These are phyloP conservation scores for Carnegiea gigantea DNA, from an alignment of 179 eudicot genomes.

Conservation along the genomic window DNA sequence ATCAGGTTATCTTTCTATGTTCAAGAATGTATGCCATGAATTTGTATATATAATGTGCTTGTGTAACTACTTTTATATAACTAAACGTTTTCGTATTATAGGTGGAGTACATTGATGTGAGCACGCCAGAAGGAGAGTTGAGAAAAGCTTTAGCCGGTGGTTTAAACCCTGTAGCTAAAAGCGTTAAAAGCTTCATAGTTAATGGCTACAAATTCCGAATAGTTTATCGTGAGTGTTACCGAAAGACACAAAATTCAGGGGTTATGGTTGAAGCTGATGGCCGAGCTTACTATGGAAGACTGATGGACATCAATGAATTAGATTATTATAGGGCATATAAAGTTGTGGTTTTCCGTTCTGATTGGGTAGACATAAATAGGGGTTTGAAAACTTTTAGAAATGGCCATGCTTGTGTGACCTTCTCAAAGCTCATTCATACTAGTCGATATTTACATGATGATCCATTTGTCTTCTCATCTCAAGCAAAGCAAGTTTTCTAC, in stretches of 20 bases:
- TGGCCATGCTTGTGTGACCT: background rate
- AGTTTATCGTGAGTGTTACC: background rate
- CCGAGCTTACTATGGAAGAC: background rate
- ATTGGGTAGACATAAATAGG: background rate
- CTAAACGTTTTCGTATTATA: background rate
- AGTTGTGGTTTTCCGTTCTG: conserved; percentile 4
- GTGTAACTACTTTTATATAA: too few relatives aligned
- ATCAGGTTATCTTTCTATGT: too few relatives aligned
- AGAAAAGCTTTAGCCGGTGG: background rate
- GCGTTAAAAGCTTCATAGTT: background rate
- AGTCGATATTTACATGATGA: background rate
- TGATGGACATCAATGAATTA: background rate
- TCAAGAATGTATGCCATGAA: too few relatives aligned
- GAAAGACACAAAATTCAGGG: conserved; percentile 5
- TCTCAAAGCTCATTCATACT: background rate
- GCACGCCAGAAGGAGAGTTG: background rate
- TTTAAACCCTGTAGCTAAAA: background rate
- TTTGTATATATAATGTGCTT: too few relatives aligned
- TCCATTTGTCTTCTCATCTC: conserved; percentile 1
- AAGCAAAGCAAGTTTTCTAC: background rate
- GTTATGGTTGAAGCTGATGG: conserved; percentile 17
- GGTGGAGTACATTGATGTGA: background rate
- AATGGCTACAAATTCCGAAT: background rate
- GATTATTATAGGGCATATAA: background rate
- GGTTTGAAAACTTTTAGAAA: background rate